Evolutionary conservation across 495 filamentous ascomycete genomes (phyloP).

Genomic region (Hypoxylon fragiforme): DNA sequence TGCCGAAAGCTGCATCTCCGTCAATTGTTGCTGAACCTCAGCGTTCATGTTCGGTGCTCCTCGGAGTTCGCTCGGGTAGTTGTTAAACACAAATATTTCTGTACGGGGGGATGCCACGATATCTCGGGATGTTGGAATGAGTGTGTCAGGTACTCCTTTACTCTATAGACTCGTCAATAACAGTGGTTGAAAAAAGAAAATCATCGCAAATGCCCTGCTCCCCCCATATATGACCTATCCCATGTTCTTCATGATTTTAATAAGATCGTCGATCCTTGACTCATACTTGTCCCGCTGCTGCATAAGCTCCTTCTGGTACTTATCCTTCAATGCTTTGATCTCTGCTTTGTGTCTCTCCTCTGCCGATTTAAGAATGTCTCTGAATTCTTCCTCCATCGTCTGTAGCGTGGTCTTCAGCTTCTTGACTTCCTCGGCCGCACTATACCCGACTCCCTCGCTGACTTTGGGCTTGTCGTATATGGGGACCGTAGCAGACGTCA

Average conservation of each 20-base stretch:
- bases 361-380: constrained; percentile 4
- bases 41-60: constrained; percentile 6
- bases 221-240: not conserved
- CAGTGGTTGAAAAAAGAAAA: too few species aligned
- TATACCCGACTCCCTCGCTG: not conserved
- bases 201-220: too few species aligned
- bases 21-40: not conserved
- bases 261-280: constrained; percentile 10
- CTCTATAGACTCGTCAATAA: too few species aligned
- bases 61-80: constrained; percentile 22
- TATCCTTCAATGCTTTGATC: not conserved
- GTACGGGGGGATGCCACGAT: too few species aligned
- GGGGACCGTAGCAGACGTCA: not conserved
- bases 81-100: not conserved
- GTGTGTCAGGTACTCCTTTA: too few species aligned
- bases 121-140: too few species aligned
- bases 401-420: not conserved
- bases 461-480: too few species aligned
- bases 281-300: constrained; percentile 4
- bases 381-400: constrained; percentile 11
- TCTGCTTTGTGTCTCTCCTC: not conserved
- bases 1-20: constrained; percentile 18
- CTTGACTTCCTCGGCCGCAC: not conserved
- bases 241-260: constrained; percentile 11
- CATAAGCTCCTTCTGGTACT: constrained; percentile 9